Conservation (phyloP, 116 monocot species). For the Iris pallida region DNA sequence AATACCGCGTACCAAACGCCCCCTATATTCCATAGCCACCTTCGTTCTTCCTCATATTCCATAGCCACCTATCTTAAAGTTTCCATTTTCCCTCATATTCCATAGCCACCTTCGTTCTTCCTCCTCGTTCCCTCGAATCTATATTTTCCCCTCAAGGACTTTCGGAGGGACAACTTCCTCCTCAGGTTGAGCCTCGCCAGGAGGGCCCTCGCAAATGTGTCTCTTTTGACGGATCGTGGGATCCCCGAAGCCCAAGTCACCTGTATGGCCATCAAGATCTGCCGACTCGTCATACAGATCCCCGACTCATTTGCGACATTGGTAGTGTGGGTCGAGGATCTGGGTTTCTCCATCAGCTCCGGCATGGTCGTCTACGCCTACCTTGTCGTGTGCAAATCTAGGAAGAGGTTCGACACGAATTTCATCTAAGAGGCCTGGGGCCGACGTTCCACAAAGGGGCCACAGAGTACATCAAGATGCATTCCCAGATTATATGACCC, state of each 20-base stretch:
- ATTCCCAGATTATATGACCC: conserved; percentile 30
- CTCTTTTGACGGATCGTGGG: neutral
- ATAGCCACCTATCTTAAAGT: too few relatives aligned
- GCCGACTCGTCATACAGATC: neutral
- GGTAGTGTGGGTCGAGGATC: neutral
- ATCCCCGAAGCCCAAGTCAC: neutral
- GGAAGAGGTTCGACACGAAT: neutral
- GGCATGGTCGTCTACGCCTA: neutral
- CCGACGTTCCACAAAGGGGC: too few relatives aligned
- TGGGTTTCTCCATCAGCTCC: neutral
- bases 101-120: too few relatives aligned
- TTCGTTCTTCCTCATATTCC: too few relatives aligned
- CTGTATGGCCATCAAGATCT: neutral
- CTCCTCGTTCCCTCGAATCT: too few relatives aligned
- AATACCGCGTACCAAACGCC: too few relatives aligned
- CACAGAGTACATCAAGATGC: too few relatives aligned
- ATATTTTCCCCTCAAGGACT: neutral
- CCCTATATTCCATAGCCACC: too few relatives aligned
- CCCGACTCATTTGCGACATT: neutral
- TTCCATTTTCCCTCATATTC: too few relatives aligned
- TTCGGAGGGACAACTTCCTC: neutral
- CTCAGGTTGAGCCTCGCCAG: neutral
- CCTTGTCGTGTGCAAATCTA: neutral
- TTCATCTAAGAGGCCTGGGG: conserved; percentile 4
- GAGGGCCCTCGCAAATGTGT: neutral